A percentile compares a stretch with the other conserved stretches of the same genome.
phyloP scores from a whole-genome alignment of 2,329 filamentous ascomycete species.

The Neofusicoccum laricinum region DNA sequence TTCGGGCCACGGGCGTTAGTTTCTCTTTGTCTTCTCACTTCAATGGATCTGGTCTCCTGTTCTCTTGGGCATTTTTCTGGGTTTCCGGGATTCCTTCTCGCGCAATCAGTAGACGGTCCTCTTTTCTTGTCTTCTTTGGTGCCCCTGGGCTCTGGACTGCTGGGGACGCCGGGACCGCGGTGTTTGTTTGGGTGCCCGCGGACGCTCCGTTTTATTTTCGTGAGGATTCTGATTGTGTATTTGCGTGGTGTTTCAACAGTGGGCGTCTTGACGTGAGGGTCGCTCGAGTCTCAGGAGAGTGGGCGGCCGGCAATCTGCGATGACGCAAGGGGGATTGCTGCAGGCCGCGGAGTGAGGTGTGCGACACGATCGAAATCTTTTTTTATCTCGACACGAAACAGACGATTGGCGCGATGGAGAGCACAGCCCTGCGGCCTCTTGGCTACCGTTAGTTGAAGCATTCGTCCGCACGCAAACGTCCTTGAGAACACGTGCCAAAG shows the following conservation, averaged over 20 bases:
- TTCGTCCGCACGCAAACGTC: no score
- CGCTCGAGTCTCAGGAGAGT: slow-evolving; percentile 13
- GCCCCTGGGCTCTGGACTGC: background rate
- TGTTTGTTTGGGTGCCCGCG: background rate
- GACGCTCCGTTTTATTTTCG: slow-evolving; percentile 10
- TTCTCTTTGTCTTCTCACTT: background rate
- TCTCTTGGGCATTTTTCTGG: background rate
- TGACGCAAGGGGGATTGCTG: slow-evolving; percentile 1
- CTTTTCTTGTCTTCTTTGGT: background rate
- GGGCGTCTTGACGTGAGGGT: slow-evolving; percentile 8
- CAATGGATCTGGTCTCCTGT: background rate
- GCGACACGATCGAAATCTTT: background rate
- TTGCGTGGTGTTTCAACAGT: slow-evolving; percentile 6
- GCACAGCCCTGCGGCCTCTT: background rate
- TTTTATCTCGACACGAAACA: background rate
- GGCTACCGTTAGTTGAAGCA: background rate
- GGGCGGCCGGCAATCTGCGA: background rate
- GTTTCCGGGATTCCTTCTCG: background rate
- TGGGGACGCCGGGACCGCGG: background rate
- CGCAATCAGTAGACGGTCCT: background rate
- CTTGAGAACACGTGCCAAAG: no score
- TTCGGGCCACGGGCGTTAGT: background rate
- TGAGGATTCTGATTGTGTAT: background rate
- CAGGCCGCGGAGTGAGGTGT: background rate
- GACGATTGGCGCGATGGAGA: background rate